These are phyloP conservation scores for Mucor ambiguus DNA, from an alignment of 371 early-diverging fungal species.

Conservation along the genomic window DNA sequence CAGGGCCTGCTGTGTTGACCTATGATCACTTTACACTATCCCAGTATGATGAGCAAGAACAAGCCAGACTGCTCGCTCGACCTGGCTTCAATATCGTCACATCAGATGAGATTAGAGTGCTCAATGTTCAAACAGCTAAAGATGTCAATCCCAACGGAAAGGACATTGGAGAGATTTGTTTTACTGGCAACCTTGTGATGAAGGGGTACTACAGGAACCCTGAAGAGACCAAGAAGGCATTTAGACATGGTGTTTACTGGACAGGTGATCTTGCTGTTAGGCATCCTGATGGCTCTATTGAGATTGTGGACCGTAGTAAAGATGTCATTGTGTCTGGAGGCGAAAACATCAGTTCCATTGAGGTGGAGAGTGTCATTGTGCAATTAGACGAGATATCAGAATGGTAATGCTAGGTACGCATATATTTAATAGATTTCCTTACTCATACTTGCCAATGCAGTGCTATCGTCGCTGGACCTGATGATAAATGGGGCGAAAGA, in stretches of 20 bases:
- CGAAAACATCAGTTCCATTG: slow-evolving; percentile 74
- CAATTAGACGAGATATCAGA: slow-evolving; percentile 62
- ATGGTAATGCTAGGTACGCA: slow-evolving; percentile 32
- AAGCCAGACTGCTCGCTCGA: slow-evolving; percentile 50
- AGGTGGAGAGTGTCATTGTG: slow-evolving; percentile 65
- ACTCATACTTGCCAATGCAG: slow-evolving; percentile 11
- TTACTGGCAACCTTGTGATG: slow-evolving; percentile 69
- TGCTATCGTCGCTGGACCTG: slow-evolving; percentile 65
- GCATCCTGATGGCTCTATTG: slow-evolving; percentile 67
- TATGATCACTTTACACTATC: slow-evolving; percentile 37
- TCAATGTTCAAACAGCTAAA: slow-evolving; percentile 45
- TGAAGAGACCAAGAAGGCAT: slow-evolving; percentile 64
- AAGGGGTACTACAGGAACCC: slow-evolving; percentile 56
- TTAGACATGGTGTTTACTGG: slow-evolving; percentile 67
- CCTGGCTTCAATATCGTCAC: slow-evolving; percentile 61
- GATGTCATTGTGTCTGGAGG: slow-evolving; percentile 79
- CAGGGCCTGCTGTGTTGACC: slow-evolving; percentile 41
- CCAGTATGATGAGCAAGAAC: slow-evolving; percentile 40
- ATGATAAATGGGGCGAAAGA: slow-evolving; percentile 73
- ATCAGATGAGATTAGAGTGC: slow-evolving; percentile 62
- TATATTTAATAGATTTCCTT: not conserved
- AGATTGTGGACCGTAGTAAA: slow-evolving; percentile 68
- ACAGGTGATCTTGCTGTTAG: slow-evolving; percentile 73
- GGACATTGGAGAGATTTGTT: slow-evolving; percentile 67
- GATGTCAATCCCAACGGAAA: slow-evolving; percentile 62